Conservation (phyloP, 2,329 filamentous ascomycete species). For the Xylariaceae sp. region DNA sequence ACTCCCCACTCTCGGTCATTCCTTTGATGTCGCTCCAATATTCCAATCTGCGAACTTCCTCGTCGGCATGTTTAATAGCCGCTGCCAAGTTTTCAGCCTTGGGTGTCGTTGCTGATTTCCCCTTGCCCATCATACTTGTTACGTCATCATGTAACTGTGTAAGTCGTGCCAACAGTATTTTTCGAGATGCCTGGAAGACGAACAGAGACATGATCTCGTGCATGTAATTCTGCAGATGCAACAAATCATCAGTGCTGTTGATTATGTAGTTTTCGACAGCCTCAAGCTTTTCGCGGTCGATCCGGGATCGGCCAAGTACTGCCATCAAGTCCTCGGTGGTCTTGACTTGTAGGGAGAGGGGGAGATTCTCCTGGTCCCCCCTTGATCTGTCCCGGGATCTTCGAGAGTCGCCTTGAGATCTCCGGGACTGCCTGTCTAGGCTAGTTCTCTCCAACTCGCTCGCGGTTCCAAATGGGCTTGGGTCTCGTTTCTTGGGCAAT, state of each 20-base stretch:
- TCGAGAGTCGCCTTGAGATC: constrained; percentile 34
- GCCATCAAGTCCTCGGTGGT: constrained; percentile 66
- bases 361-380: constrained; percentile 32
- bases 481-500: constrained; percentile 43
- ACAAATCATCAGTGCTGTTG: constrained; percentile 69
- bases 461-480: constrained; percentile 39
- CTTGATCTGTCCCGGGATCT: constrained; percentile 35
- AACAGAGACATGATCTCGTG: constrained; percentile 81
- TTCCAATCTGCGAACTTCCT: constrained; percentile 74
- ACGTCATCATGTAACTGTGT: constrained; percentile 57
- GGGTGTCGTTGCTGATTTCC: constrained; percentile 32
- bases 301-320: constrained; percentile 63
- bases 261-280: constrained; percentile 77
- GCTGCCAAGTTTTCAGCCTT: constrained; percentile 66
- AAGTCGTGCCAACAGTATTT: constrained; percentile 68
- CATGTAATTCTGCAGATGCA: constrained; percentile 71
- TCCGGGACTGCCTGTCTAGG: constrained; percentile 28
- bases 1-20: constrained; percentile 54
- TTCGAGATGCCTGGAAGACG: constrained; percentile 83
- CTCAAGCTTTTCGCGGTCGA: constrained; percentile 90
- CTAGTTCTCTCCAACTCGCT: constrained; percentile 34
- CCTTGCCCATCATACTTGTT: constrained; percentile 31
- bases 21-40: constrained; percentile 83
- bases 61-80: constrained; percentile 71
- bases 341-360: constrained; percentile 47